Conservation (phyloP, 768 basidiomycete genomes). For the Boletus fagicola region DNA sequence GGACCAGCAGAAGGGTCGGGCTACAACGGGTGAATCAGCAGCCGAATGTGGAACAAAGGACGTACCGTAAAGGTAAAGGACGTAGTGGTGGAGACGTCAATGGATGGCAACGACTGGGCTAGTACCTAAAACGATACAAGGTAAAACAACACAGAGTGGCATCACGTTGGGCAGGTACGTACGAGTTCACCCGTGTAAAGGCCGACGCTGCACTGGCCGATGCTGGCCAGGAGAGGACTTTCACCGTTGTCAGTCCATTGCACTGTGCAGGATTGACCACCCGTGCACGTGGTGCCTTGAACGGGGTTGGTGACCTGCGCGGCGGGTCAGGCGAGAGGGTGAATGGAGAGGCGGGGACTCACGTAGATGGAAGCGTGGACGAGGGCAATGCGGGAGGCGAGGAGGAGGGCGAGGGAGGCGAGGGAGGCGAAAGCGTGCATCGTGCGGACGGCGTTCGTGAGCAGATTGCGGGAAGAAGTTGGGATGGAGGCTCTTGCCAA, state of each 20-base stretch:
- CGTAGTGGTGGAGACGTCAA: conserved; percentile 47
- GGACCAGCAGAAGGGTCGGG: conserved; percentile 56
- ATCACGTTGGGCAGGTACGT: conserved; percentile 16
- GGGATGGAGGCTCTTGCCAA: not conserved
- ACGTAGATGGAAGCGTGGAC: not conserved
- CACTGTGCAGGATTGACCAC: conserved; percentile 51
- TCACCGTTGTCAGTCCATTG: conserved; percentile 65
- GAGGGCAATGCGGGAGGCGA: conserved; percentile 20
- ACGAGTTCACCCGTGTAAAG: conserved; percentile 60
- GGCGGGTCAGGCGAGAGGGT: not conserved
- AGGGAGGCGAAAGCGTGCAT: conserved; percentile 17
- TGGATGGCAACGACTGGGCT: conserved; percentile 53
- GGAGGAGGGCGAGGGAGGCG: conserved; percentile 20
- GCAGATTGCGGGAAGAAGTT: not conserved
- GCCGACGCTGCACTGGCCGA: conserved; percentile 54
- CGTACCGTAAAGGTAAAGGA: conserved; percentile 59
- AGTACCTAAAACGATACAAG: conserved; percentile 41
- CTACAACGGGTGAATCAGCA: conserved; percentile 30
- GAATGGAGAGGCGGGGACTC: not conserved
- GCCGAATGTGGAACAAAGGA: not conserved
- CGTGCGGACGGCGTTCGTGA: conserved; percentile 3
- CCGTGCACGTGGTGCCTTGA: conserved; percentile 46
- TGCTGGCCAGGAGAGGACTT: conserved; percentile 43
- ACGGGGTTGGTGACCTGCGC: conserved; percentile 42
- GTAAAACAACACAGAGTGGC: not conserved